Conservation (phyloP, 2,329 filamentous ascomycete species). For the Aspergillus persii region DNA sequence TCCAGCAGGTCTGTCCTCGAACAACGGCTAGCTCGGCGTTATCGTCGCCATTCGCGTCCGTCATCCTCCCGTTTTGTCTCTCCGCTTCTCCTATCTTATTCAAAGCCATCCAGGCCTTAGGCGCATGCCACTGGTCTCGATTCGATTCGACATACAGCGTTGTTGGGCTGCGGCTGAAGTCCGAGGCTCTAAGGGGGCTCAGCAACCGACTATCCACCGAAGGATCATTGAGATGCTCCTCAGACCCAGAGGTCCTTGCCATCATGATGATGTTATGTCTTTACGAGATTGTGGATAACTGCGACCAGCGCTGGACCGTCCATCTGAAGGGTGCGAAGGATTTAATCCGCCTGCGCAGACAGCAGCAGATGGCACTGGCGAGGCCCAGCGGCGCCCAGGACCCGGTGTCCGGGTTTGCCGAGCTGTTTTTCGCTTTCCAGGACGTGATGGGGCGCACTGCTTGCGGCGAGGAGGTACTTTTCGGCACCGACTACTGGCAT, state of each 20-base stretch:
- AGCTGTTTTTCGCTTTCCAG: constrained; percentile 53
- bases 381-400: constrained; percentile 14
- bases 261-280: constrained; percentile 50
- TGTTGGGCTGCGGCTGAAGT: constrained; percentile 38
- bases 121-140: constrained; percentile 39
- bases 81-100: constrained; percentile 39
- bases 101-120: constrained; percentile 39
- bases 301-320: constrained; percentile 48
- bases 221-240: constrained; percentile 26
- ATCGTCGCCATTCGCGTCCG: constrained; percentile 39
- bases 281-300: constrained; percentile 46
- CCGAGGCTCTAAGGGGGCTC: constrained; percentile 36
- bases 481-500: constrained; percentile 50
- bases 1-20: constrained; percentile 40
- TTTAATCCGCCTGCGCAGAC: constrained; percentile 42
- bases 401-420: constrained; percentile 38
- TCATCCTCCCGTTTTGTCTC: constrained; percentile 40
- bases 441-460: constrained; percentile 53
- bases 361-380: constrained; percentile 16
- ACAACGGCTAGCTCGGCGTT: constrained; percentile 37
- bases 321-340: constrained; percentile 50
- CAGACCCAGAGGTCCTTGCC: constrained; percentile 37
- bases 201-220: constrained; percentile 32
- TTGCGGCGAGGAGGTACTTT: constrained; percentile 48
- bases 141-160: constrained; percentile 29